Conservation (phyloP, 805 yeast species). For the Lipomyces chichibuensis region DNA sequence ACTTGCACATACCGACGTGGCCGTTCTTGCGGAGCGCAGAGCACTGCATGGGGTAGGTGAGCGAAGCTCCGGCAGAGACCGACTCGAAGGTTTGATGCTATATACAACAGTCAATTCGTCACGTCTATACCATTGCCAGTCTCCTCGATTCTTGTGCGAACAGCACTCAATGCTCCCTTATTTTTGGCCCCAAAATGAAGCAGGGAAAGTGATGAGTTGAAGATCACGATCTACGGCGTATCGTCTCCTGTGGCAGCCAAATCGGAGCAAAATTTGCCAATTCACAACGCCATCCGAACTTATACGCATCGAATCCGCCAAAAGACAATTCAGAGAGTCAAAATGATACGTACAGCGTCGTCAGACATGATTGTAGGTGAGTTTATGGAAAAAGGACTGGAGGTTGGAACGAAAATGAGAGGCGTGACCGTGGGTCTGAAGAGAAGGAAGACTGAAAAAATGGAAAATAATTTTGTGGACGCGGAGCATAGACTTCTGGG, state of each 20-base stretch:
- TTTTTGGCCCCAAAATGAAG: neutral
- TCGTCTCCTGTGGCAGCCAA: neutral
- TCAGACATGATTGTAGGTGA: conserved; percentile 44
- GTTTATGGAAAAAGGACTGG: conserved; percentile 13
- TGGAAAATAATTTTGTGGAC: conserved; percentile 9
- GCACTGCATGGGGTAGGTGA: conserved; percentile 99
- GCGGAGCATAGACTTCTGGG: neutral
- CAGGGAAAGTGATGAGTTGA: neutral
- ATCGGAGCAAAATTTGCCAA: neutral
- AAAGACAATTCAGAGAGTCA: neutral
- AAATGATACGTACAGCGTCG: conserved; percentile 43
- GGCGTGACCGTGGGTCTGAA: conserved; percentile 5
- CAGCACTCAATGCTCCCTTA: neutral
- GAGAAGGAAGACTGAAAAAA: conserved; percentile 15
- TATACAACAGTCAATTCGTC: neutral
- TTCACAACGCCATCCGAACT: neutral
- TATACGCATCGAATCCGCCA: neutral
- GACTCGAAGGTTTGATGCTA: conserved; percentile 82
- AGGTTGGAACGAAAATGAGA: neutral
- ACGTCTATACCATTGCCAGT: neutral
- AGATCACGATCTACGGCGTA: neutral
- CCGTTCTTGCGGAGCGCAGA: conserved; percentile 99
- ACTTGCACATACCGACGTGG: conserved; percentile 66
- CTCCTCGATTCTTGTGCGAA: neutral
- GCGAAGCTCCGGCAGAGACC: conserved; percentile 98